Evolutionary conservation across 1,284 basidiomycete genomes (phyloP).

Genomic region (Austropuccinia psidii): DNA sequence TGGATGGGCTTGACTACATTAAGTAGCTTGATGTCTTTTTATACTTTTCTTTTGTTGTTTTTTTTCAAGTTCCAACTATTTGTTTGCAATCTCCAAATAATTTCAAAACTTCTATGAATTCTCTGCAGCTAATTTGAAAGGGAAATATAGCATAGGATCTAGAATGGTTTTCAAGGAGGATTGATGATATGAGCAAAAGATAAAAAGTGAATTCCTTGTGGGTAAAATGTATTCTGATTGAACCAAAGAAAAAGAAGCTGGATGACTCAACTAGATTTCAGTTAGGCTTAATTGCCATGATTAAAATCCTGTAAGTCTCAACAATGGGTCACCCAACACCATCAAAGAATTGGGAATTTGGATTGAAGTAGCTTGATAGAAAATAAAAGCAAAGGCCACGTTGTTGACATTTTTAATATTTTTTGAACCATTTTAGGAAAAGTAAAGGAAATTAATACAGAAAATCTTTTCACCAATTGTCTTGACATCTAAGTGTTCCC

Average conservation of each 20-base stretch:
- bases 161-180: background rate
- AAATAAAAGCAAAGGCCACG: background rate
- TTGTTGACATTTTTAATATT: background rate
- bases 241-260: background rate
- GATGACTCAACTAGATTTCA: conserved; percentile 23
- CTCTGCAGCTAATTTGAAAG: background rate
- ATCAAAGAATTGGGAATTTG: conserved; percentile 14
- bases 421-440: background rate
- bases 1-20: too few relatives aligned
- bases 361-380: conserved; percentile 24
- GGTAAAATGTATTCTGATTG: too few relatives aligned
- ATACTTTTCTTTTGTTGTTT: background rate
- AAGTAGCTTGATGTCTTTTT: too few relatives aligned
- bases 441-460: conserved; percentile 10
- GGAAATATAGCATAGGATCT: conserved; percentile 29
- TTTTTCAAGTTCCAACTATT: conserved; percentile 5
- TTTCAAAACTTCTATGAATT: conserved; percentile 11
- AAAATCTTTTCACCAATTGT: conserved; percentile 20
- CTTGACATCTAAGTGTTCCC: conserved; percentile 12
- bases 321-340: conserved; percentile 12
- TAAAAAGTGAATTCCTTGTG: too few relatives aligned
- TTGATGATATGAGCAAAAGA: background rate
- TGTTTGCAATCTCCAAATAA: conserved; percentile 26
- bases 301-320: conserved; percentile 14
- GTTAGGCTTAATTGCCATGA: conserved; percentile 27